Percentiles rank a stretch among this genome's conserved stretches.
phyloP scores from a whole-genome alignment of 805 yeast genomes.

The Teunomyces atbi region DNA sequence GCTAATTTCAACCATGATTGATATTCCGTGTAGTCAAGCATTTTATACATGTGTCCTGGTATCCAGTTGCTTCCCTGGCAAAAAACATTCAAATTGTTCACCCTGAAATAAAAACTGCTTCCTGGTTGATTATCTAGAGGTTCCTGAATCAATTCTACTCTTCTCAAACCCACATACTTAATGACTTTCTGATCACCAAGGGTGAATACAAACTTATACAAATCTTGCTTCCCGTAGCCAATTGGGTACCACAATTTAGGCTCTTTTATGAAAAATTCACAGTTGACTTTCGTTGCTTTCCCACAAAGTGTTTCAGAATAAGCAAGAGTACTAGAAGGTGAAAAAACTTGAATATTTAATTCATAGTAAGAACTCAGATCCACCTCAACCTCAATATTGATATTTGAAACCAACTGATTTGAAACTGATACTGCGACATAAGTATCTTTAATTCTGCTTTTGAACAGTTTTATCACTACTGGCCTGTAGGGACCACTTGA shows the following conservation, averaged over 20 bases:
- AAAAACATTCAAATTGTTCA: slow-evolving; percentile 41
- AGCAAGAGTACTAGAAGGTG: not conserved
- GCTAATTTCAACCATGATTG: slow-evolving; percentile 32
- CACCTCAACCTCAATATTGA: not conserved
- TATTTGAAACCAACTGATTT: not conserved
- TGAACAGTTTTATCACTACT: slow-evolving; percentile 18
- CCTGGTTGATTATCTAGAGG: slow-evolving; percentile 25
- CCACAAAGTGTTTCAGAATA: not conserved
- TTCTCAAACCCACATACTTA: not conserved
- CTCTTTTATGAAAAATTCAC: not conserved
- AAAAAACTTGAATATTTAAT: not conserved
- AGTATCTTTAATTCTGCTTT: not conserved
- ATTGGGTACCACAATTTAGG: slow-evolving; percentile 1
- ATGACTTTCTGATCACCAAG: not conserved
- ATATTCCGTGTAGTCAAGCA: slow-evolving; percentile 37
- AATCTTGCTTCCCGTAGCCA: not conserved
- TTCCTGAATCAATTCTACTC: not conserved
- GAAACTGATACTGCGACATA: not conserved
- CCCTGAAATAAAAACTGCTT: slow-evolving; percentile 40
- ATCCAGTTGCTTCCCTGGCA: slow-evolving; percentile 48
- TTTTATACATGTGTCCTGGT: slow-evolving; percentile 43
- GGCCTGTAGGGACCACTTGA: slow-evolving; percentile 47
- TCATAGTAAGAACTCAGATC: not conserved
- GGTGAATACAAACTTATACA: slow-evolving; percentile 8
- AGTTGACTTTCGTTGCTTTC: not conserved